Percentiles rank a stretch among this genome's conserved stretches.
Conservation (phyloP, 2,329 filamentous ascomycete species). For the Monilinia aucupariae region DNA sequence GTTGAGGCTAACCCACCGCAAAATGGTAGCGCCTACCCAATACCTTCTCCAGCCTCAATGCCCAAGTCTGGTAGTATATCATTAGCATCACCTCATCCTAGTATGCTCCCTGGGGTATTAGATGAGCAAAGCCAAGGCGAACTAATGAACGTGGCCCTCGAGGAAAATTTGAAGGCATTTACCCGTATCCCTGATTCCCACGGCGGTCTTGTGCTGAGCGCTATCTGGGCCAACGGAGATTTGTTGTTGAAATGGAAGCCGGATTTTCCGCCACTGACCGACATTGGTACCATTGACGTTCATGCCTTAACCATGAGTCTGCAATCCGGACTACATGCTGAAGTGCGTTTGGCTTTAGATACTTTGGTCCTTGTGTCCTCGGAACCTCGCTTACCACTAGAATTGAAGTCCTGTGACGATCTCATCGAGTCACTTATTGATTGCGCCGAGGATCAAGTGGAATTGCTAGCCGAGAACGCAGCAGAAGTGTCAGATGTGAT, state of each 20-base stretch:
- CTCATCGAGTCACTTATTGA: conserved; percentile 83
- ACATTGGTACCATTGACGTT: conserved; percentile 85
- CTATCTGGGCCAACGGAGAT: conserved; percentile 15
- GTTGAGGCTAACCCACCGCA: conserved; percentile 40
- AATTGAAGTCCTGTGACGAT: conserved; percentile 75
- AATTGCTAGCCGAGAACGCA: conserved; percentile 76
- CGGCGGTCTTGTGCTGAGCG: conserved; percentile 55
- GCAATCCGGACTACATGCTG: conserved; percentile 81
- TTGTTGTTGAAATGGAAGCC: conserved; percentile 66
- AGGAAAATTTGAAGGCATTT: conserved; percentile 38
- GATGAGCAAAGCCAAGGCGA: conserved; percentile 17
- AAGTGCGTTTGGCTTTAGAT: conserved; percentile 86
- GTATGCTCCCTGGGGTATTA: conserved; percentile 15
- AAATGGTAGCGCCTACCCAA: conserved; percentile 39
- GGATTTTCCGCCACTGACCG: conserved; percentile 65
- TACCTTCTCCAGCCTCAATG: conserved; percentile 42
- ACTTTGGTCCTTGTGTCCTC: conserved; percentile 64
- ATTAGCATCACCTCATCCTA: conserved; percentile 29
- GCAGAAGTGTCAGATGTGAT: conserved; percentile 83
- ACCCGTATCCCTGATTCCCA: conserved; percentile 50
- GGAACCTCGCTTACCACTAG: conserved; percentile 55
- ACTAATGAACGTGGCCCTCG: conserved; percentile 17
- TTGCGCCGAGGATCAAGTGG: conserved; percentile 83
- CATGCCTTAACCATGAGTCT: conserved; percentile 83
- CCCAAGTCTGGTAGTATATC: conserved; percentile 28